These are phyloP conservation scores for Scutellaria baicalensis DNA, from an alignment of 257 asterid species.

Conservation along the genomic window DNA sequence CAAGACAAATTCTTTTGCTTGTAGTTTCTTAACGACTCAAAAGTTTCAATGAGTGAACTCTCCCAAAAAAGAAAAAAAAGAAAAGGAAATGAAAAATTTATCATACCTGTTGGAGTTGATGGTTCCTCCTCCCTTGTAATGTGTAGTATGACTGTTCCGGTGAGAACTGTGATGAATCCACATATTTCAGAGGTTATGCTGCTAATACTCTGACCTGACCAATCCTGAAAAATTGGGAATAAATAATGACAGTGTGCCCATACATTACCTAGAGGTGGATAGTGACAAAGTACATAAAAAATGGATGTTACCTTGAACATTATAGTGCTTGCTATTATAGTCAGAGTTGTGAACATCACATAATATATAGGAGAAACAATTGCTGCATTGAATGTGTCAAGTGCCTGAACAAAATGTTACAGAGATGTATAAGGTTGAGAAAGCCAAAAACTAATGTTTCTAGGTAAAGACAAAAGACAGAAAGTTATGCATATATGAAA, in stretches of 20 bases:
- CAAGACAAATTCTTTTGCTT: too few relatives aligned
- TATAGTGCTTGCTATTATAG: conserved; percentile 77
- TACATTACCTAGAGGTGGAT: neutral
- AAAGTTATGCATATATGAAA: neutral
- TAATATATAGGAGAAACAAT: conserved; percentile 85
- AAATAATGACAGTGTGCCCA: too few relatives aligned
- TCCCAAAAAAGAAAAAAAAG: too few relatives aligned
- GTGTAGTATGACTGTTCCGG: conserved; percentile 78
- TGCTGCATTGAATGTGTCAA: conserved; percentile 79
- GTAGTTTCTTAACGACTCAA: too few relatives aligned
- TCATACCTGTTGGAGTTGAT: conserved; percentile 39
- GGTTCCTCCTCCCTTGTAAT: conserved; percentile 66
- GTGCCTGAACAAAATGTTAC: conserved; percentile 47
- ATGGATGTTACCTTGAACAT: conserved; percentile 67
- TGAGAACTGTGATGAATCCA: conserved; percentile 73
- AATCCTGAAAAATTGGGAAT: conserved; percentile 39
- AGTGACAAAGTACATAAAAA: neutral
- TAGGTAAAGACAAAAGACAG: too few relatives aligned
- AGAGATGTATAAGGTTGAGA: neutral
- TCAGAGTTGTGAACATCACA: conserved; percentile 87
- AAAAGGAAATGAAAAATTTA: too few relatives aligned
- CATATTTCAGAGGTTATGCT: conserved; percentile 75
- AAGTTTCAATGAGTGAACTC: too few relatives aligned
- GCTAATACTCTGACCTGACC: conserved; percentile 71
- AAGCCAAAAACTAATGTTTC: neutral